Percentiles rank a stretch among this genome's conserved stretches.
Conservation (phyloP, 768 basidiomycete genomes). For the Candolleomyces eurysporus region DNA sequence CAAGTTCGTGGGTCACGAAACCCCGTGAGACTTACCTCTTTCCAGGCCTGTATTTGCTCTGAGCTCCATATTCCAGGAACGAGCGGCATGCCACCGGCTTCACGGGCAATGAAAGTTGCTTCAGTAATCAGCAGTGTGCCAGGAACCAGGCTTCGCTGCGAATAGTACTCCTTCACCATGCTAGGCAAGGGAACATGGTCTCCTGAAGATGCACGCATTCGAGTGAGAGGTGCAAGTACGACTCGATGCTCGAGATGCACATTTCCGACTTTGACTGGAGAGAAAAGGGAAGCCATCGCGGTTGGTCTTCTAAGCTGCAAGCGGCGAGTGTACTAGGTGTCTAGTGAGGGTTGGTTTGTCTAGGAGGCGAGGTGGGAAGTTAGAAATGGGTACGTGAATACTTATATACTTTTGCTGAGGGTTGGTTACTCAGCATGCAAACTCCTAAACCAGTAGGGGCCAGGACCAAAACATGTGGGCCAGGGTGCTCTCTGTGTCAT, state of each 20-base stretch:
- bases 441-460: too few species aligned
- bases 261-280: constrained; percentile 43
- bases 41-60: constrained; percentile 60
- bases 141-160: constrained; percentile 42
- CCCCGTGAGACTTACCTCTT: constrained; percentile 29
- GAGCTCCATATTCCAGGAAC: constrained; percentile 66
- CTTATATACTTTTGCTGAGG: too few species aligned
- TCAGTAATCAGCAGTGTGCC: constrained; percentile 60
- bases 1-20: too few species aligned
- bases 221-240: constrained; percentile 54
- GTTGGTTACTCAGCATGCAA: too few species aligned
- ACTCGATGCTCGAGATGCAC: constrained; percentile 46
- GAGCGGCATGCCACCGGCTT: constrained; percentile 47
- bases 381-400: too few species aligned
- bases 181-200: constrained; percentile 34
- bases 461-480: too few species aligned
- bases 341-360: too few species aligned
- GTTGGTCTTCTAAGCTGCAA: too few species aligned
- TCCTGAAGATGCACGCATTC: constrained; percentile 33
- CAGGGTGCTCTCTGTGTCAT: too few species aligned
- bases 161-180: constrained; percentile 44
- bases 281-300: constrained; percentile 33
- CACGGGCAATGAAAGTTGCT: constrained; percentile 48
- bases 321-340: too few species aligned
- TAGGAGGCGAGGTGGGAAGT: too few species aligned